phyloP scores from a whole-genome alignment of 768 basidiomycete species.

The Amanita fuliginea region DNA sequence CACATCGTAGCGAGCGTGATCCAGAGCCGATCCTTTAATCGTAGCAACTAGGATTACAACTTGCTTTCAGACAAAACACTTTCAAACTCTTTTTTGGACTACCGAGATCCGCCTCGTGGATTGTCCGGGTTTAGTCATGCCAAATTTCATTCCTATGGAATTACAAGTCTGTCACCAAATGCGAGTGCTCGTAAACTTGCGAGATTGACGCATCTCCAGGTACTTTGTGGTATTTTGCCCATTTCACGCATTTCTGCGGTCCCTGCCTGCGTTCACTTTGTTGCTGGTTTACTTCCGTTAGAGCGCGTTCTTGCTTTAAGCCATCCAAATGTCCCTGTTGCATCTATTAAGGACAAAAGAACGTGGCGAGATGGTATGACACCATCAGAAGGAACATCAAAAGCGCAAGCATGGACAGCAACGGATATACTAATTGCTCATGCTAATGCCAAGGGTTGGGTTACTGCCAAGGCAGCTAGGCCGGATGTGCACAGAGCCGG shows the following conservation, averaged over 20 bases:
- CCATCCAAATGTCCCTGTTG: slow-evolving; percentile 33
- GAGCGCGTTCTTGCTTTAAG: slow-evolving; percentile 56
- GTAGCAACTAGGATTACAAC: neutral
- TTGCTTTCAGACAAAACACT: slow-evolving; percentile 74
- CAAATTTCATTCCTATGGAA: slow-evolving; percentile 73
- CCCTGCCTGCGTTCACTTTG: slow-evolving; percentile 70
- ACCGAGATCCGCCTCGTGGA: slow-evolving; percentile 82
- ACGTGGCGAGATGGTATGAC: slow-evolving; percentile 60
- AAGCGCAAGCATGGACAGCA: slow-evolving; percentile 55
- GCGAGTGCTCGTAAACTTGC: neutral
- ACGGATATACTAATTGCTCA: slow-evolving; percentile 76
- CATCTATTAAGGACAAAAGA: slow-evolving; percentile 48
- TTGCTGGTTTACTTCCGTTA: slow-evolving; percentile 59
- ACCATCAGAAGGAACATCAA: slow-evolving; percentile 14
- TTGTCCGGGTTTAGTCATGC: slow-evolving; percentile 93
- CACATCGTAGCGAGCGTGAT: too few species aligned
- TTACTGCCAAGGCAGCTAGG: slow-evolving; percentile 86
- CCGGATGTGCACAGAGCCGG: slow-evolving; percentile 86
- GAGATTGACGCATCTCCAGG: slow-evolving; percentile 24
- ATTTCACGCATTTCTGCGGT: slow-evolving; percentile 81
- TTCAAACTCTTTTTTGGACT: slow-evolving; percentile 90
- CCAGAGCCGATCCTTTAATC: too few species aligned
- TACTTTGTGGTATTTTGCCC: slow-evolving; percentile 59
- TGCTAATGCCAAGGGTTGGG: slow-evolving; percentile 68
- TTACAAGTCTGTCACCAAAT: slow-evolving; percentile 44